Percentiles rank a stretch among this genome's conserved stretches.
Conservation (phyloP, 2,329 filamentous ascomycete genomes). For the Stagonosporopsis rhizophila region DNA sequence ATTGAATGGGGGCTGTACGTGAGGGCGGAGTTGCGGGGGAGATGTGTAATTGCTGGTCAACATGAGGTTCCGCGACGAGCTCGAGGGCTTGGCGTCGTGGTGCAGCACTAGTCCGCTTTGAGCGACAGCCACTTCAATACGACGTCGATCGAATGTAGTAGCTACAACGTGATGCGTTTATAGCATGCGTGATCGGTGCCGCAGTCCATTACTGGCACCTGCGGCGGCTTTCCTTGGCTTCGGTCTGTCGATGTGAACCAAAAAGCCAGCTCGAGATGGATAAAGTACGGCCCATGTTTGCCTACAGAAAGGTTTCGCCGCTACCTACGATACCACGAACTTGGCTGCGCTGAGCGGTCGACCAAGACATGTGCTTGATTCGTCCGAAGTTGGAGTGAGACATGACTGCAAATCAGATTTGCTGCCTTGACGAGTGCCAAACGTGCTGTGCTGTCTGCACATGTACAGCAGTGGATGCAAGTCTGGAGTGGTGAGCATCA, state of each 20-base stretch:
- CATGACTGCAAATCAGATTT: too few species aligned
- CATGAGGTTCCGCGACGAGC: constrained; percentile 43
- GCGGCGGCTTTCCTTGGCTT: neutral
- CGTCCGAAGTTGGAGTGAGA: neutral
- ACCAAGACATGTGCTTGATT: too few species aligned
- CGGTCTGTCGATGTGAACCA: neutral
- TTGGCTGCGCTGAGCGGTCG: too few species aligned
- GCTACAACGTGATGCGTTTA: too few species aligned
- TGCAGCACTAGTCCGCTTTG: constrained; percentile 24
- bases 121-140: neutral
- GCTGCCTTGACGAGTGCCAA: neutral
- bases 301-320: too few species aligned
- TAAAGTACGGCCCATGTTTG: neutral
- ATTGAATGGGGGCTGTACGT: constrained; percentile 35
- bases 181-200: neutral
- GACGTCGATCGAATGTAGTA: too few species aligned
- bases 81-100: constrained; percentile 11
- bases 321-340: too few species aligned
- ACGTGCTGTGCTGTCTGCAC: too few species aligned
- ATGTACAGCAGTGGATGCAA: neutral
- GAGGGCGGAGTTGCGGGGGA: constrained; percentile 34
- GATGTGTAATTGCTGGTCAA: constrained; percentile 22
- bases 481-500: neutral
- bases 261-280: neutral
- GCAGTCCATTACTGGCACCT: neutral